Base-by-base conservation (phyloP, 139 green algal species). In the Deuterostichococcus epilithicus region DNA sequence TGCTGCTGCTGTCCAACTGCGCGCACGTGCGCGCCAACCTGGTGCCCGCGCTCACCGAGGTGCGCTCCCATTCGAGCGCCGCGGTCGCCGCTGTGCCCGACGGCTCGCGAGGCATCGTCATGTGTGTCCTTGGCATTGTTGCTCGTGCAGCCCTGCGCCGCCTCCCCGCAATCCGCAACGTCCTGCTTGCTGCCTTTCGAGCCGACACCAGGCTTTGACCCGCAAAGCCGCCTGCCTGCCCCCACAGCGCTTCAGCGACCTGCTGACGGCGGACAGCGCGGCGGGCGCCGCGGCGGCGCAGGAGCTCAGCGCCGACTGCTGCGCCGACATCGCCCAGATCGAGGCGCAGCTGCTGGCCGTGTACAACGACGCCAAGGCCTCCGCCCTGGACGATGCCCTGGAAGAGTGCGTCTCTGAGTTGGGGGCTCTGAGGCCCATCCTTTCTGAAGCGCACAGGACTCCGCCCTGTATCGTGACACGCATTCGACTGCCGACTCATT, bases 1-100 rank as follows among this genome's bases (percentile, higher is more conserved):
- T 81, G 59, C 20, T 81, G 77, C 70, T 77, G 59, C 70, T 74
- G 28, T 60, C 38, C 58, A 81, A 76, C 32, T 81, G 77, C 36
- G 71, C 33, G 3, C 45, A 73, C n/a, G 60, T 81, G n/a, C 38
- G 77, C 4, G 52, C 58, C 30, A 44, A 35, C 1, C 36, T 81
- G n/a, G 25, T 77, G 38, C 36, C 23, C 18, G 52, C 52, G 52
- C 52, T 63, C 13, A 30, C 52, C 10, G 52, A 63, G 52, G 52
- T 63, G 52, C 18, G 52, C 13, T 20, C 20, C 3, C 5, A 3
- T n/a, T n/a, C n/a, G n/a, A n/a, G n/a, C n/a, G n/a, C n/a, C n/a
- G n/a, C n/a, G n/a, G n/a, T n/a, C n/a, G n/a, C n/a, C n/a, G n/a
- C n/a, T n/a, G n/a, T n/a, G n/a, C n/a, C n/a, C n/a, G n/a, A n/a